phyloP scores from a whole-genome alignment of 768 basidiomycete genomes.

The Pisolithus marmoratus region DNA sequence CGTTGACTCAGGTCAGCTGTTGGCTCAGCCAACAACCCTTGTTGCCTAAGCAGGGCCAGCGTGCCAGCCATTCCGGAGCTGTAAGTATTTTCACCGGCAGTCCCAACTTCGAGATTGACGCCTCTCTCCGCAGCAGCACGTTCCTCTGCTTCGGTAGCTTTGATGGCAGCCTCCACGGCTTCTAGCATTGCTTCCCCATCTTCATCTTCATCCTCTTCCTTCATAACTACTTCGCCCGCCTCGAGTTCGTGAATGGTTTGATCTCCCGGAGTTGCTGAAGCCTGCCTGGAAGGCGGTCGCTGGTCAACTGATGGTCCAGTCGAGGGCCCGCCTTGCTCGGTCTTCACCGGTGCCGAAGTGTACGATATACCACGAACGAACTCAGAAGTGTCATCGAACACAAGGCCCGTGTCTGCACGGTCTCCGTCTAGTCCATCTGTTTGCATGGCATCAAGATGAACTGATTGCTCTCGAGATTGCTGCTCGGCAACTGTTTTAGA shows the following conservation, averaged over 20 bases:
- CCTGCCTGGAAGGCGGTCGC: slow-evolving; percentile 44
- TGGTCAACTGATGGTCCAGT: slow-evolving; percentile 22
- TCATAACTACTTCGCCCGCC: slow-evolving; percentile 72
- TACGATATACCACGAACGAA: slow-evolving; percentile 85
- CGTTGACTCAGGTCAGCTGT: slow-evolving; percentile 63
- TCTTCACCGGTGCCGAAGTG: slow-evolving; percentile 50
- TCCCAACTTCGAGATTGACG: slow-evolving; percentile 42
- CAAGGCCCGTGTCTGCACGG: slow-evolving; percentile 46
- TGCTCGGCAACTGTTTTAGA: slow-evolving; percentile 53
- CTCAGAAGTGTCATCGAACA: slow-evolving; percentile 95
- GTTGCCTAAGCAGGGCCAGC: slow-evolving; percentile 81
- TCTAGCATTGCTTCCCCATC: slow-evolving; percentile 73
- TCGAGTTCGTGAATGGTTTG: slow-evolving; percentile 69
- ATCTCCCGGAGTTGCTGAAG: slow-evolving; percentile 54
- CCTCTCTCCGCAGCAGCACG: slow-evolving; percentile 28
- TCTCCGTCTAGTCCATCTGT: slow-evolving; percentile 42
- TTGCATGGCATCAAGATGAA: slow-evolving; percentile 34
- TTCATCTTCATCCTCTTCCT: slow-evolving; percentile 66
- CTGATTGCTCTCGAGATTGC: slow-evolving; percentile 47
- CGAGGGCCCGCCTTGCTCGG: slow-evolving; percentile 37
- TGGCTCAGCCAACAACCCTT: slow-evolving; percentile 76
- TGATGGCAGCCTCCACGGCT: slow-evolving; percentile 67
- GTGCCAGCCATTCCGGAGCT: slow-evolving; percentile 84
- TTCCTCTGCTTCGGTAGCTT: slow-evolving; percentile 55
- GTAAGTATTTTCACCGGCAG: slow-evolving; percentile 73